These are phyloP conservation scores for Yamadazyma philogaea DNA, from an alignment of 805 yeast species.

Conservation along the genomic window DNA sequence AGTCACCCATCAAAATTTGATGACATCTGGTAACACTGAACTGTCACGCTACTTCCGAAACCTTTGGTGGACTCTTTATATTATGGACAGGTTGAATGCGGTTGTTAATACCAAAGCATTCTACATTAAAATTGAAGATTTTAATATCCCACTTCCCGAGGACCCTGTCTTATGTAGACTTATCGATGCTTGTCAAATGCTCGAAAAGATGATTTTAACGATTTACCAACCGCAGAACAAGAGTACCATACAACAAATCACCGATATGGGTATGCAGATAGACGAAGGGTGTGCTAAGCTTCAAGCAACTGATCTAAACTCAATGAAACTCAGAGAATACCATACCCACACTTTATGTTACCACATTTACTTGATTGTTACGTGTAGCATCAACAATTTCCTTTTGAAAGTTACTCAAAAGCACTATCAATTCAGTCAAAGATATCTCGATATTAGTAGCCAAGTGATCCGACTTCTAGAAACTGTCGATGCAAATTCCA, in stretches of 20 bases:
- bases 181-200: neutral
- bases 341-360: neutral
- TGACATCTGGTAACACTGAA: neutral
- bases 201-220: slow-evolving; percentile 8
- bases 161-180: slow-evolving; percentile 1
- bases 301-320: neutral
- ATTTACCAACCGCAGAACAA: slow-evolving; percentile 12
- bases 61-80: slow-evolving; percentile 34
- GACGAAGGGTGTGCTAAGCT: slow-evolving; percentile 2
- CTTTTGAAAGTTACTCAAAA: neutral
- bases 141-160: slow-evolving; percentile 17
- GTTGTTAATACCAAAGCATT: slow-evolving; percentile 25
- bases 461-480: neutral
- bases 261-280: neutral
- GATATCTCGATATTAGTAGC: neutral
- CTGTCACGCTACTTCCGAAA: slow-evolving; percentile 18
- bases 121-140: slow-evolving; percentile 30
- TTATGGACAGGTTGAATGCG: slow-evolving; percentile 33
- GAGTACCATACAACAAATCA: neutral
- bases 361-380: neutral
- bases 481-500: neutral
- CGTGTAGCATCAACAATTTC: neutral
- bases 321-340: neutral
- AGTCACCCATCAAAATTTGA: slow-evolving; percentile 5
- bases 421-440: slow-evolving; percentile 1